Conservation (phyloP, 2,329 filamentous ascomycete genomes). For the Sphaerostilbella broomeana region DNA sequence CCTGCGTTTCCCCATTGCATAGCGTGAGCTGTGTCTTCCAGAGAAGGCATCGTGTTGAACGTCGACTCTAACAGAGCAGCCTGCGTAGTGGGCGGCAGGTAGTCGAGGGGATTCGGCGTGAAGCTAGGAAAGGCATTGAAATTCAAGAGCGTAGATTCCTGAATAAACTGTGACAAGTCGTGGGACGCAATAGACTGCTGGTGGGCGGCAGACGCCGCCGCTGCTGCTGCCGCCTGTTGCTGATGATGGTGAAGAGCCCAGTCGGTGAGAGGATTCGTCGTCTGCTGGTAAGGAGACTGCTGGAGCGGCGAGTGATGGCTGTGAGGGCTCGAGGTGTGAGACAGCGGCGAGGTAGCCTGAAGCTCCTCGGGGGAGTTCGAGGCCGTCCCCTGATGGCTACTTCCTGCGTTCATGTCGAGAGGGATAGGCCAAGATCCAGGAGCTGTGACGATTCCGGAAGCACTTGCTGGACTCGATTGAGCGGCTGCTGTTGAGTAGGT, state of each 20-base stretch:
- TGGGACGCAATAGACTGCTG: constrained; percentile 31
- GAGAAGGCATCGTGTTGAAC: constrained; percentile 52
- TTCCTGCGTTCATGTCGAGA: constrained; percentile 44
- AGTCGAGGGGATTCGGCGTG: constrained; percentile 52
- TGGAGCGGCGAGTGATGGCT: constrained; percentile 45
- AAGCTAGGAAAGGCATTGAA: constrained; percentile 49
- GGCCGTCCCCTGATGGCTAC: constrained; percentile 36
- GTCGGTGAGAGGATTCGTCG: constrained; percentile 50
- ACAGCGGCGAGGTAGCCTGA: constrained; percentile 43
- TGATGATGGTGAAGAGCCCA: constrained; percentile 55
- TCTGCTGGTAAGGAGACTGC: constrained; percentile 48
- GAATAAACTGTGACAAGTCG: constrained; percentile 48
- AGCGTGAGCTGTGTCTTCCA: constrained; percentile 48
- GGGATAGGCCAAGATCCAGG: constrained; percentile 43
- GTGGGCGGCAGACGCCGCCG: constrained; percentile 20
- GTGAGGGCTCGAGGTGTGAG: constrained; percentile 45
- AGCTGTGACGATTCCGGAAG: constrained; percentile 31
- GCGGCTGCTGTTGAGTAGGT: constrained; percentile 19
- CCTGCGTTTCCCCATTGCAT: constrained; percentile 55
- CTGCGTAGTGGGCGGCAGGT: constrained; percentile 56
- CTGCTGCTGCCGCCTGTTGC: constrained; percentile 29
- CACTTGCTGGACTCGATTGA: constrained; percentile 28
- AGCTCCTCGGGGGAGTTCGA: constrained; percentile 46
- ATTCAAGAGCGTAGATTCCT: constrained; percentile 50
- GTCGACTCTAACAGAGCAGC: constrained; percentile 56